A percentile compares a stretch with the other conserved stretches of the same genome.
Conservation (phyloP, 345 rosid species). For the Jatropha curcas region DNA sequence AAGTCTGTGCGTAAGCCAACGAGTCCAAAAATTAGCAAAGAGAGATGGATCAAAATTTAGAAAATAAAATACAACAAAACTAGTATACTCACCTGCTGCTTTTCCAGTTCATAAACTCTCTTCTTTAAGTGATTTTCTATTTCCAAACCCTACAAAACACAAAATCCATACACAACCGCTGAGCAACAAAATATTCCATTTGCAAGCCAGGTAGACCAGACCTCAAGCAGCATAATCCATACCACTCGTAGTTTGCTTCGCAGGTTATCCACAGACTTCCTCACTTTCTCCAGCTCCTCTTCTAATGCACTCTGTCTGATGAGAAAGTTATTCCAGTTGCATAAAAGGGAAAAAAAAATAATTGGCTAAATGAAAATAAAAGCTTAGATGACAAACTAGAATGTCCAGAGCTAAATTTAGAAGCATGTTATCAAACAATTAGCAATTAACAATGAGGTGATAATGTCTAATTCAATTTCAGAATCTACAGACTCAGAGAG, state of each 20-base stretch:
- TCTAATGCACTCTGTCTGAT: slow-evolving; percentile 98
- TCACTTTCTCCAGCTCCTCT: slow-evolving; percentile 66
- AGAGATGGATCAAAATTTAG: neutral
- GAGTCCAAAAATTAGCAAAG: slow-evolving; percentile 22
- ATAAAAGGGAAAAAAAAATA: neutral
- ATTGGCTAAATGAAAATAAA: neutral
- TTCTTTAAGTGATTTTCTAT: slow-evolving; percentile 93
- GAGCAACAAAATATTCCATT: neutral
- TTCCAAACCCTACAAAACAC: slow-evolving; percentile 71
- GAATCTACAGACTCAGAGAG: neutral
- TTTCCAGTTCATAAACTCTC: slow-evolving; percentile 69
- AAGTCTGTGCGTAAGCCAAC: slow-evolving; percentile 49
- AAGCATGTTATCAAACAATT: neutral
- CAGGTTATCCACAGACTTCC: slow-evolving; percentile 63
- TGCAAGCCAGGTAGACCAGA: slow-evolving; percentile 6
- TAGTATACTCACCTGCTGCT: slow-evolving; percentile 63
- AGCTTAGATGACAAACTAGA: neutral
- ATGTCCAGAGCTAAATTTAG: neutral
- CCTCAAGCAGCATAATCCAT: slow-evolving; percentile 29
- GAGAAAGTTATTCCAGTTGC: slow-evolving; percentile 48
- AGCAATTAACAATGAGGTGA: neutral
- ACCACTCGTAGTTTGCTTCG: slow-evolving; percentile 79
- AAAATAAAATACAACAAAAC: slow-evolving; percentile 5
- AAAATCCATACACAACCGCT: slow-evolving; percentile 7
- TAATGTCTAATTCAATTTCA: neutral